Conservation (phyloP, 2,329 filamentous ascomycete genomes). For the Beauveria bassiana region DNA sequence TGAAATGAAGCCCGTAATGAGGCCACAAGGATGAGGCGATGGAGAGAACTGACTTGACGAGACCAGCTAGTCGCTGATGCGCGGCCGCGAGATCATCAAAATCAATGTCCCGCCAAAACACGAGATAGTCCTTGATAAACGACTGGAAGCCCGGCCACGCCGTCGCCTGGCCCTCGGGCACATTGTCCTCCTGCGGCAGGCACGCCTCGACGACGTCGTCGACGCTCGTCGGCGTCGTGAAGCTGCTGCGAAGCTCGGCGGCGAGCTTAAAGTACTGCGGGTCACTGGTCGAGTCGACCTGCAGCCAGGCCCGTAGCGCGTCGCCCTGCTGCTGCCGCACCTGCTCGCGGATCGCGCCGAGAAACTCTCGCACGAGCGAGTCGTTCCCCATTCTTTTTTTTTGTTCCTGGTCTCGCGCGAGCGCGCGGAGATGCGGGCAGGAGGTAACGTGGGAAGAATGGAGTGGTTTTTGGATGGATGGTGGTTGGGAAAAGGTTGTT, state of each 20-base stretch:
- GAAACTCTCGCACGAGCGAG: conserved; percentile 59
- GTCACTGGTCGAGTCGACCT: conserved; percentile 64
- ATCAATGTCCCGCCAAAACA: conserved; percentile 74
- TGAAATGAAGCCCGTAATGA: not conserved
- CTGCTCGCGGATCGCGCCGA: conserved; percentile 49
- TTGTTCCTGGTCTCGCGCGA: too few relatives aligned
- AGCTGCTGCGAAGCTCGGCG: conserved; percentile 55
- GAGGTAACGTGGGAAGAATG: too few relatives aligned
- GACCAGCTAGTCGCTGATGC: conserved; percentile 63
- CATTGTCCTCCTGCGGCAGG: conserved; percentile 58
- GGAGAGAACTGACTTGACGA: conserved; percentile 58
- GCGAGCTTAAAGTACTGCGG: conserved; percentile 61
- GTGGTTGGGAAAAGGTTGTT: not conserved
- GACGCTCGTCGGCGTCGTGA: conserved; percentile 42
- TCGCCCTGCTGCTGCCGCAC: conserved; percentile 57
- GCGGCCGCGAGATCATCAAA: conserved; percentile 67
- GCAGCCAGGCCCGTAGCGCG: conserved; percentile 60
- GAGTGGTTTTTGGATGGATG: not conserved
- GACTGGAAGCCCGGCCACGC: conserved; percentile 69
- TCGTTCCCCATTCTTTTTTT: not conserved
- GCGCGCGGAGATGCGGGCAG: not conserved
- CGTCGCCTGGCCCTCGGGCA: conserved; percentile 54
- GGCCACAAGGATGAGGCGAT: not conserved
- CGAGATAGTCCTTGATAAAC: conserved; percentile 75
- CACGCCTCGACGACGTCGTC: conserved; percentile 55